Evolutionary conservation across 2,329 filamentous ascomycete species (phyloP).

Genomic region (Xylariales sp.): DNA sequence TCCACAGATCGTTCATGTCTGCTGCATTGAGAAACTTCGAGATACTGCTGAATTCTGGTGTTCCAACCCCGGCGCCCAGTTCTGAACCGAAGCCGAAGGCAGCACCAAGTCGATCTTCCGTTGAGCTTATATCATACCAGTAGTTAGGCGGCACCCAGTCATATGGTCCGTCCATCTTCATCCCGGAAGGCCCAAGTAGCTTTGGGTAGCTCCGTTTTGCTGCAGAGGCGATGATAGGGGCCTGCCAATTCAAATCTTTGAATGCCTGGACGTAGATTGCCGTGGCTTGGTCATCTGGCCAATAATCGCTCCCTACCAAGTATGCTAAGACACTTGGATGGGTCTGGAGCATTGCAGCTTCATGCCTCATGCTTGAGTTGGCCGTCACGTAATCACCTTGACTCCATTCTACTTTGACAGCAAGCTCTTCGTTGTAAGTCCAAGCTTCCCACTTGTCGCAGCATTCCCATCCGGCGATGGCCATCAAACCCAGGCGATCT

Average conservation of each 20-base stretch:
- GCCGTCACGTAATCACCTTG: slow-evolving; percentile 52
- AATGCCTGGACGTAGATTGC: slow-evolving; percentile 48
- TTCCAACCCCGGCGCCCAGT: slow-evolving; percentile 57
- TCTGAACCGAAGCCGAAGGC: slow-evolving; percentile 62
- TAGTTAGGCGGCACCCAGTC: slow-evolving; percentile 64
- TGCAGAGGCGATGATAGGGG: slow-evolving; percentile 54
- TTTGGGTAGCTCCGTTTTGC: slow-evolving; percentile 48
- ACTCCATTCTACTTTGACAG: slow-evolving; percentile 39
- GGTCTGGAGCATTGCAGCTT: slow-evolving; percentile 54
- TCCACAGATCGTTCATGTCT: slow-evolving; percentile 55
- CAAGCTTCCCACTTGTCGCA: slow-evolving; percentile 66
- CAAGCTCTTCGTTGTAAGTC: slow-evolving; percentile 52
- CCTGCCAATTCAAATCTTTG: slow-evolving; percentile 46
- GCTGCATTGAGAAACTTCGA: slow-evolving; percentile 44
- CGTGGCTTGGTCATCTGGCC: slow-evolving; percentile 55
- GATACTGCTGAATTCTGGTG: slow-evolving; percentile 51
- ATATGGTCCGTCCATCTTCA: slow-evolving; percentile 65
- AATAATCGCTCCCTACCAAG: slow-evolving; percentile 58
- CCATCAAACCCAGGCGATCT: slow-evolving; percentile 55
- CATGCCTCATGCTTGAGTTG: slow-evolving; percentile 51
- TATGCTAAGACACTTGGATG: slow-evolving; percentile 57
- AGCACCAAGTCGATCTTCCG: slow-evolving; percentile 41
- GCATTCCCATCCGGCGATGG: slow-evolving; percentile 61
- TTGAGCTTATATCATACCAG: slow-evolving; percentile 47
- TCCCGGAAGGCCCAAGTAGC: slow-evolving; percentile 48